A percentile compares a stretch with the other conserved stretches of the same genome.
These are phyloP conservation scores for Phaeotremella skinneri DNA, from an alignment of 768 basidiomycete genomes.

Conservation along the genomic window DNA sequence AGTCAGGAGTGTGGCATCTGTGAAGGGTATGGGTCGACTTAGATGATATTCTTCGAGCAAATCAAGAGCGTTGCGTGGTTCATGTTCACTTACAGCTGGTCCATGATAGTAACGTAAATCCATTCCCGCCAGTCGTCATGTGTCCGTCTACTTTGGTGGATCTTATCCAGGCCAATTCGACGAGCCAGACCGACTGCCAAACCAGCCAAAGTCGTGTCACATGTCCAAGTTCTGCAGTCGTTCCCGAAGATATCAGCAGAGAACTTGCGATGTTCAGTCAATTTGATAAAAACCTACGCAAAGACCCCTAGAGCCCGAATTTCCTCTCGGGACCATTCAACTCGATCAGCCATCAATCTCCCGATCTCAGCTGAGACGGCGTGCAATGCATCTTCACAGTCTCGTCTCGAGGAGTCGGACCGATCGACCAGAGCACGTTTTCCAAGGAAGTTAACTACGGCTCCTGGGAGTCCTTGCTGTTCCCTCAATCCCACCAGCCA, in stretches of 20 bases:
- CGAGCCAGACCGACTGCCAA: slow-evolving; percentile 34
- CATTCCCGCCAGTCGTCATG: slow-evolving; percentile 49
- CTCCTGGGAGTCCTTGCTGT: slow-evolving; percentile 30
- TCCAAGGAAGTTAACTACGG: slow-evolving; percentile 35
- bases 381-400: slow-evolving; percentile 21
- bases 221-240: slow-evolving; percentile 35
- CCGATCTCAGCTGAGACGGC: slow-evolving; percentile 28
- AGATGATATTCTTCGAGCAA: not conserved
- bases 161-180: slow-evolving; percentile 21
- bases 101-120: slow-evolving; percentile 45
- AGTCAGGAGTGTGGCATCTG: slow-evolving; percentile 37
- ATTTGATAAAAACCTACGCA: slow-evolving; percentile 26
- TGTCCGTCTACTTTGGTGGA: slow-evolving; percentile 13
- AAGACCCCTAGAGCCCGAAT: slow-evolving; percentile 38
- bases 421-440: slow-evolving; percentile 31
- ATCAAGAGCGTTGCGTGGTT: not conserved
- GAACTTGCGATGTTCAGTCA: not conserved
- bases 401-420: slow-evolving; percentile 21
- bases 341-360: slow-evolving; percentile 21
- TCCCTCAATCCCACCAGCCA: slow-evolving; percentile 47
- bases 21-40: not conserved
- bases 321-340: slow-evolving; percentile 38
- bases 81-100: slow-evolving; percentile 34
- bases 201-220: slow-evolving; percentile 27
- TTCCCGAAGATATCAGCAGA: slow-evolving; percentile 3